These are phyloP conservation scores for Hippophae rhamnoides DNA, from an alignment of 306 rosid species.

Conservation along the genomic window DNA sequence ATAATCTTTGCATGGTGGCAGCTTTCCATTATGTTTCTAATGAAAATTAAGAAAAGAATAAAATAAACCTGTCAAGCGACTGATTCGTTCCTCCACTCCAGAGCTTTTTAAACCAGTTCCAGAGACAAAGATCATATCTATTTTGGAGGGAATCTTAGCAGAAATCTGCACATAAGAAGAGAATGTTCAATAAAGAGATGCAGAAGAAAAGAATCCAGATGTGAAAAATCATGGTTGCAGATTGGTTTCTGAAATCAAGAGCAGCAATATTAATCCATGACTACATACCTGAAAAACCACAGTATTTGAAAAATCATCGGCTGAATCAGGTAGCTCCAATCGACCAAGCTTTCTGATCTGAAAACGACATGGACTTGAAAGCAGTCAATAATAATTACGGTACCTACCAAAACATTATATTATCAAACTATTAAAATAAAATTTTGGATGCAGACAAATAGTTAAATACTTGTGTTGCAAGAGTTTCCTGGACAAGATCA, in stretches of 20 bases:
- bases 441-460: conserved; percentile 11
- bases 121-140: conserved; percentile 65
- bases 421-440: not conserved
- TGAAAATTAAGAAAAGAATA: conserved; percentile 4
- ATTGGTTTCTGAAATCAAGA: too few relatives aligned
- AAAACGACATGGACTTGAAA: conserved; percentile 16
- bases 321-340: conserved; percentile 66
- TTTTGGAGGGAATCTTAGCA: conserved; percentile 66
- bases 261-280: conserved; percentile 1
- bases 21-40: too few relatives aligned
- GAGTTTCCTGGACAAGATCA: conserved; percentile 69
- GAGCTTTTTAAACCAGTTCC: conserved; percentile 50
- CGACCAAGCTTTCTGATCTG: conserved; percentile 52
- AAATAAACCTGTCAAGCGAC: conserved; percentile 62
- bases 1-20: too few relatives aligned
- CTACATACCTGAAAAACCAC: conserved; percentile 73
- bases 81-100: conserved; percentile 54
- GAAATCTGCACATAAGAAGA: conserved; percentile 44
- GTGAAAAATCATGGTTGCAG: too few relatives aligned
- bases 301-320: conserved; percentile 58
- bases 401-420: not conserved
- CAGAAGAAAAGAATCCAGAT: not conserved
- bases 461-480: conserved; percentile 60
- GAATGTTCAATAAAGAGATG: conserved; percentile 6
- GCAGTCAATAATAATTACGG: not conserved